These are phyloP conservation scores for Phylloporus rhodoxanthus DNA, from an alignment of 768 basidiomycete species.

Conservation along the genomic window DNA sequence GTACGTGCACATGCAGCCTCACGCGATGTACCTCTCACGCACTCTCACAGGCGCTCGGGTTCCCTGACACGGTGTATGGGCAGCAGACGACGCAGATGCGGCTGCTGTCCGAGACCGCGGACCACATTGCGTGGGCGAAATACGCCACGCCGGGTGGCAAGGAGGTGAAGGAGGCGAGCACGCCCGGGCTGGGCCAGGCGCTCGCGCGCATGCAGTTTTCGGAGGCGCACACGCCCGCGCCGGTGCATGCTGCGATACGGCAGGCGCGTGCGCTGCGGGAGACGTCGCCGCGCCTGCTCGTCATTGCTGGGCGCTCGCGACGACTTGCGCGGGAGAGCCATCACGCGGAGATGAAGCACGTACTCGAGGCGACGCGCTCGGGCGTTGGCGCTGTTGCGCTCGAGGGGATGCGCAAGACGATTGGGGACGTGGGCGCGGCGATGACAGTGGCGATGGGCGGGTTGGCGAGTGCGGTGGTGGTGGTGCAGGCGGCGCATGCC, in stretches of 20 bases:
- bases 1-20: slow-evolving; percentile 5
- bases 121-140: slow-evolving; percentile 67
- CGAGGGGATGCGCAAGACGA: slow-evolving; percentile 58
- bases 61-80: slow-evolving; percentile 70
- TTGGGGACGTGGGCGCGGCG: slow-evolving; percentile 83
- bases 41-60: slow-evolving; percentile 28
- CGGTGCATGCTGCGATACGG: slow-evolving; percentile 50
- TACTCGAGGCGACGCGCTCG: slow-evolving; percentile 43
- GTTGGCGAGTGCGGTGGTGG: slow-evolving; percentile 50
- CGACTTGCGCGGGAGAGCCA: slow-evolving; percentile 72
- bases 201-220: slow-evolving; percentile 60
- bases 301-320: slow-evolving; percentile 71
- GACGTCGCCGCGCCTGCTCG: slow-evolving; percentile 41
- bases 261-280: slow-evolving; percentile 34
- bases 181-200: slow-evolving; percentile 25
- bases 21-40: not conserved
- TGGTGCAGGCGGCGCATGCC: slow-evolving; percentile 56
- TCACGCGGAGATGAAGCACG: slow-evolving; percentile 56
- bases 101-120: slow-evolving; percentile 79
- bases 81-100: slow-evolving; percentile 55
- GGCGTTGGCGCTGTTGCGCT: not conserved
- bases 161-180: slow-evolving; percentile 8
- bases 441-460: slow-evolving; percentile 53
- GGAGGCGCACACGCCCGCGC: slow-evolving; percentile 48
- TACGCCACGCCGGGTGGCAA: slow-evolving; percentile 39